Conservation (phyloP, 108 stramenopile genomes). For the Cylindrotheca fusiformis region DNA sequence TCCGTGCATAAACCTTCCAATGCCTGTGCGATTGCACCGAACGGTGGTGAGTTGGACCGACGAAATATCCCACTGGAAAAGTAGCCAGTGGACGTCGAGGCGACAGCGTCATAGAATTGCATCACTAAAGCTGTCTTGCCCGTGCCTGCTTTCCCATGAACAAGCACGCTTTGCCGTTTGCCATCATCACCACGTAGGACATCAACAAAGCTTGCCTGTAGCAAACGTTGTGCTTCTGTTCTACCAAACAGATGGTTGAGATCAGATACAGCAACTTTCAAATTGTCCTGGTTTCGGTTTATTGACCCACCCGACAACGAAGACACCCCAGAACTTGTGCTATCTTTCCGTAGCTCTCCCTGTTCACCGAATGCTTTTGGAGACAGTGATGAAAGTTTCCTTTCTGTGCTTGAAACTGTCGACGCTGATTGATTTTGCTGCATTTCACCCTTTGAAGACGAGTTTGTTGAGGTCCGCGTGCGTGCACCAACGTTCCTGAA, state of each 20-base stretch:
- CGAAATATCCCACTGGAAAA: constrained; percentile 20
- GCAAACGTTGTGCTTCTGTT: constrained; percentile 4
- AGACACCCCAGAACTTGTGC: constrained; percentile 6
- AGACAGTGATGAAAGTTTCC: no score
- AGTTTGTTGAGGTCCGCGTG: no score
- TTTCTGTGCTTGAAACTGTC: no score
- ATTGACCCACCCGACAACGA: constrained; percentile 5
- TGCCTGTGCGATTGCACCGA: constrained; percentile 5
- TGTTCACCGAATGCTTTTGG: no score
- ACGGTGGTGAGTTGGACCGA: constrained; percentile 1
- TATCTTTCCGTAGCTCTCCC: no score
- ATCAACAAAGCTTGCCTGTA: constrained; percentile 6
- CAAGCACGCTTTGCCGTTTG: constrained; percentile 9
- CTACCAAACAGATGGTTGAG: constrained; percentile 12
- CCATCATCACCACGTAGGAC: not conserved
- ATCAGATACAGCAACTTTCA: constrained; percentile 9
- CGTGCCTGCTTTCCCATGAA: constrained; percentile 25
- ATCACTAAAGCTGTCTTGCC: constrained; percentile 25
- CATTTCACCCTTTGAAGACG: no score
- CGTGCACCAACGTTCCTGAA: no score
- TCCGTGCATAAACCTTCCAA: constrained; percentile 14
- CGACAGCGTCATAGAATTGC: constrained; percentile 11
- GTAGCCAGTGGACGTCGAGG: constrained; percentile 5
- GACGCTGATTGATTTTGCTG: no score
- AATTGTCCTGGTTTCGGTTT: constrained; percentile 4